Base-by-base conservation (phyloP, 2,329 filamentous ascomycete genomes). In the Curvularia spicifera region DNA sequence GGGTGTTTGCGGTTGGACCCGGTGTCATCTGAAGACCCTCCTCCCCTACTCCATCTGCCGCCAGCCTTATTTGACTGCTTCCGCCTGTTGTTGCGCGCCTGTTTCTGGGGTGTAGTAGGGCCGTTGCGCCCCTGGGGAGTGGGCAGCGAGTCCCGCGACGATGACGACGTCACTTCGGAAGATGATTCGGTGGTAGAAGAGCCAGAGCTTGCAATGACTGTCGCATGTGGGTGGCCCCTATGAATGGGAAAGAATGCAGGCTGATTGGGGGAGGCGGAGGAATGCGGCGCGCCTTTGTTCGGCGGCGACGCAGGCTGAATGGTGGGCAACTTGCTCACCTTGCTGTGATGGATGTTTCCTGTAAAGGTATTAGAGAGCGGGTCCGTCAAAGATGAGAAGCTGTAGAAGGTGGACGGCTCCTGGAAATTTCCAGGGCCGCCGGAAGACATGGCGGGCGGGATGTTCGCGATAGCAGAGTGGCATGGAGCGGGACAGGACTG, bases 161-260 rank as follows among this genome's bases (percentile, higher is more conserved):
- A 71, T 42, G 68, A 68, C 55, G 71, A 70, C 47, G 71, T 72
- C 70, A 72, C 52, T 66, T 71, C 71, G 61, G 68, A 68, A 31
- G 57, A 40, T 9, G 68, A 64, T 54, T 71, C 64, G 57, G 63
- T 57, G 45, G 66, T 60, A 15, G 70, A 70, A 50, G 67, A 69
- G 55, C 61, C 68, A 51, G 71, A 65, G 63, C 63, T 64, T 44
- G 63, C 63, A 60, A 64, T 61, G 56, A 60, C 61, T 57, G 63
- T 71, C 61, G 71, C 71, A 73, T 71, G 68, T 69, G 70, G 51
- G 42, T 66, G 56, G 49, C 59, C 53, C 55, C 51, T 58, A 45
- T 61, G 51, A 28, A 53, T 39, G 40, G 58, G 53, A 49, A 50
- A 47, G 57, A 56, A 57, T 49, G 61, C 56, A 50, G 64, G 47